phyloP scores from a whole-genome alignment of 805 yeast genomes.

The Candida manassasensis region DNA sequence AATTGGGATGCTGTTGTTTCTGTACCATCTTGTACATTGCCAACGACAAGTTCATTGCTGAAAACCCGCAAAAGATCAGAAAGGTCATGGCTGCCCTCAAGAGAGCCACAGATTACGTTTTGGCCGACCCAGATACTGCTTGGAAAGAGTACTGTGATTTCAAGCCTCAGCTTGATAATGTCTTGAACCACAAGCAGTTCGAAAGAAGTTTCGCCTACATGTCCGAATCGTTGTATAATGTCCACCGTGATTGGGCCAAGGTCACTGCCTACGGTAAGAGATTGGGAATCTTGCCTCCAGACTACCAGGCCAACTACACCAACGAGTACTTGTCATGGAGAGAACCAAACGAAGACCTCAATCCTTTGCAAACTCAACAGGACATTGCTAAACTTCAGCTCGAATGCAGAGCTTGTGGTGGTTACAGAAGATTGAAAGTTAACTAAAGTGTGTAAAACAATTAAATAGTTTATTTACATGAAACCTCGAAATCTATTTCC shows the following conservation, averaged over 20 bases:
- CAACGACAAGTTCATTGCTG: constrained; percentile 45
- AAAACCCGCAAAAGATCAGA: constrained; percentile 42
- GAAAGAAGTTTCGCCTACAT: constrained; percentile 54
- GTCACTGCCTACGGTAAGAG: constrained; percentile 54
- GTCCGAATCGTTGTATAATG: constrained; percentile 48
- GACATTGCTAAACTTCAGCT: constrained; percentile 44
- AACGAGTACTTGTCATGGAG: constrained; percentile 48
- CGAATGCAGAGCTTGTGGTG: constrained; percentile 43
- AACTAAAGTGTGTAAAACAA: constrained; percentile 6
- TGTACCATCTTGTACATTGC: constrained; percentile 51
- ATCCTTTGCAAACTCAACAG: constrained; percentile 41
- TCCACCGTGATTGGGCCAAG: constrained; percentile 53
- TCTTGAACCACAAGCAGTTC: constrained; percentile 41
- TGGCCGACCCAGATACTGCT: constrained; percentile 40
- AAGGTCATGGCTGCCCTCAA: constrained; percentile 46
- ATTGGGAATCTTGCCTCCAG: constrained; percentile 46
- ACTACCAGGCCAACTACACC: constrained; percentile 46
- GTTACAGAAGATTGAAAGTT: constrained; percentile 42
- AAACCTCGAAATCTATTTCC: not conserved
- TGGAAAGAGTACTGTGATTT: constrained; percentile 43
- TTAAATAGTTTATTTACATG: constrained; percentile 1
- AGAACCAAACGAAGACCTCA: constrained; percentile 40
- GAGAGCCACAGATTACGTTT: constrained; percentile 46
- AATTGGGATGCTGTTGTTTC: constrained; percentile 56
- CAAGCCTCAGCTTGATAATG: constrained; percentile 44